These are phyloP conservation scores for Colletotrichum musicola DNA, from an alignment of 2,329 filamentous ascomycete species.

Conservation along the genomic window DNA sequence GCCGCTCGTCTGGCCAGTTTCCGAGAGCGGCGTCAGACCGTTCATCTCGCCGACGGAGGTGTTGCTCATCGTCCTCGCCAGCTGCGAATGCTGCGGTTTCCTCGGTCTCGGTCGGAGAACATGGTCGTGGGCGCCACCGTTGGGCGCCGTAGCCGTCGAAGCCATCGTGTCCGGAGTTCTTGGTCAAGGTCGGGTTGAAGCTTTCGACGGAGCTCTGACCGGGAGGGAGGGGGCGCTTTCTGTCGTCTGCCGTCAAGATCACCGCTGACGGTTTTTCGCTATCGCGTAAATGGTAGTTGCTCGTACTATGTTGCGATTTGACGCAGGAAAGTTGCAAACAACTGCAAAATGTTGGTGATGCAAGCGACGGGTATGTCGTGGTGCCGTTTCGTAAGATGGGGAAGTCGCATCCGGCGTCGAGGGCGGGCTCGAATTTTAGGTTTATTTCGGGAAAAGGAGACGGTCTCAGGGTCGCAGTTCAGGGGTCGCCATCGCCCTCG, in stretches of 20 bases:
- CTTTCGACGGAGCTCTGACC: not conserved
- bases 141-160: conserved; percentile 30
- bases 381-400: not conserved
- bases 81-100: conserved; percentile 62
- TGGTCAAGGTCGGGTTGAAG: not conserved
- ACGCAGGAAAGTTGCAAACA: not conserved
- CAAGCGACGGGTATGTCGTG: conserved; percentile 4
- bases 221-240: not conserved
- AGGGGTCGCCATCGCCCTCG: conserved; percentile 35
- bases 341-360: not conserved
- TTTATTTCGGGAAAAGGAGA: conserved; percentile 15
- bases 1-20: conserved; percentile 36
- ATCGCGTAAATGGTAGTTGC: not conserved
- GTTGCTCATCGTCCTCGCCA: conserved; percentile 37
- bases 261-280: not conserved
- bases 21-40: conserved; percentile 26
- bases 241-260: conserved; percentile 14
- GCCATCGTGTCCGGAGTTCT: conserved; percentile 17
- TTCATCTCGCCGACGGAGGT: conserved; percentile 33
- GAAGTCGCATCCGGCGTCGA: conserved; percentile 17
- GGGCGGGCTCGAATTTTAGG: conserved; percentile 2
- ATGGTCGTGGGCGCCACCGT: conserved; percentile 50
- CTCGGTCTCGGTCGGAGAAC: conserved; percentile 63
- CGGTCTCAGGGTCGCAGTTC: conserved; percentile 35
- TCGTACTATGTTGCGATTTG: not conserved